These are phyloP conservation scores for Aspergillus terreus DNA, from an alignment of 2,329 filamentous ascomycete genomes.

Conservation along the genomic window DNA sequence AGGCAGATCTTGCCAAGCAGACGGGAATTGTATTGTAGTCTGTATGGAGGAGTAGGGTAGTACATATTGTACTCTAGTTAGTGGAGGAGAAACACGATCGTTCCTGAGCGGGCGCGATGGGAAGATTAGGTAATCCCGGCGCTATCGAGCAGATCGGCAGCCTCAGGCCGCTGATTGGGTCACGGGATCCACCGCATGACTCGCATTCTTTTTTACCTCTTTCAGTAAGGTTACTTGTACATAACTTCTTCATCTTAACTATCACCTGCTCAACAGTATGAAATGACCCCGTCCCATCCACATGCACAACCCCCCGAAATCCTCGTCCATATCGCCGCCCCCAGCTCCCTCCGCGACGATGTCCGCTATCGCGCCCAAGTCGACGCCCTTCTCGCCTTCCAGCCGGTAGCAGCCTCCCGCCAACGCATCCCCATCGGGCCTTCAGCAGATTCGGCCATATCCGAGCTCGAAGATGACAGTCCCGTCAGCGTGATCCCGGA, in stretches of 20 bases:
- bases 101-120: background rate
- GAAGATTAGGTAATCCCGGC: background rate
- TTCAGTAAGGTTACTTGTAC: no score
- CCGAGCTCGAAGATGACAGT: constrained; percentile 24
- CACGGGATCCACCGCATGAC: constrained; percentile 6
- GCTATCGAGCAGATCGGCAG: constrained; percentile 3
- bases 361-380: constrained; percentile 37
- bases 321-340: constrained; percentile 41
- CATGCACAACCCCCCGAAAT: constrained; percentile 23
- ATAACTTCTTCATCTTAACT: no score
- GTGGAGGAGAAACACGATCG: background rate
- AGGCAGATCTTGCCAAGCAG: background rate
- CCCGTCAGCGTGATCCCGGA: constrained; percentile 39
- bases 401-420: constrained; percentile 20
- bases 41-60: no score
- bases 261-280: background rate
- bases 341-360: constrained; percentile 35
- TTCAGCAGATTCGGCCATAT: background rate
- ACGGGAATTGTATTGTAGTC: background rate
- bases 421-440: constrained; percentile 15
- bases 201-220: background rate
- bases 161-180: background rate
- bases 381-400: constrained; percentile 33
- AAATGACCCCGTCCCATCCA: background rate
- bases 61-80: no score